Base-by-base conservation (phyloP, 805 yeast species). In the Candida ovalis region DNA sequence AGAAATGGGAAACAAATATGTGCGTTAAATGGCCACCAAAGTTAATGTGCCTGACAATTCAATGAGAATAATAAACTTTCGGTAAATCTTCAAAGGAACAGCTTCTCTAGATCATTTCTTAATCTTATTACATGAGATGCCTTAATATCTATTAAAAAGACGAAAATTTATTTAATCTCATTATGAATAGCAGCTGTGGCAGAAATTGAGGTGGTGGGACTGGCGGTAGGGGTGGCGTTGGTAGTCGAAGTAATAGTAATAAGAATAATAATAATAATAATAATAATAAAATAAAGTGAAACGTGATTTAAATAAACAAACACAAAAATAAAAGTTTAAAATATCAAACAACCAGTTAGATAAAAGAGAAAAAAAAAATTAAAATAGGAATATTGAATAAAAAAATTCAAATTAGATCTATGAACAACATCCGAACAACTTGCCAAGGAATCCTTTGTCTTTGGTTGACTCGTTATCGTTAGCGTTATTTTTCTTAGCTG, bases 391-490 rank as follows among this genome's bases (percentile, higher is more conserved):
- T 4, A 30, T 17, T 17, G n/a, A 30, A 30, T 30, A 4, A 23
- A 22, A 39, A 22, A 13, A 39, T 10, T 13, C 41, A 24, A 19
- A 23, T 18, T 10, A 17, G 8, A 27, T n/a, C 42, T 47, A 58
- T 21, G 53, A 39, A 42, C 60, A 58, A 44, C 60, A 58, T 30
- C 55, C 52, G 43, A 54, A 58, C 41, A 58, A 9, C 45, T 58
- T 62, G 19, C 55, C 50, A 37, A 63, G 58, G 46, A 60, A 61
- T 21, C 68, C 68, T 33, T 56, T 57, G 42, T 55, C 48, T 24
- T 51, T 52, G 13, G 36, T 38, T 2, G 62, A 54, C 22, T 51
- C 63, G 24, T 52, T 43, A 41, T 58, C 62, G 13, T 43, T 48
- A 30, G 49, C 50, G 17, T 39, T 50, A 37, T 51, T 43, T 17